These are phyloP conservation scores for Entrophospora sp. DNA, from an alignment of 192 early-diverging fungal species.

Conservation along the genomic window DNA sequence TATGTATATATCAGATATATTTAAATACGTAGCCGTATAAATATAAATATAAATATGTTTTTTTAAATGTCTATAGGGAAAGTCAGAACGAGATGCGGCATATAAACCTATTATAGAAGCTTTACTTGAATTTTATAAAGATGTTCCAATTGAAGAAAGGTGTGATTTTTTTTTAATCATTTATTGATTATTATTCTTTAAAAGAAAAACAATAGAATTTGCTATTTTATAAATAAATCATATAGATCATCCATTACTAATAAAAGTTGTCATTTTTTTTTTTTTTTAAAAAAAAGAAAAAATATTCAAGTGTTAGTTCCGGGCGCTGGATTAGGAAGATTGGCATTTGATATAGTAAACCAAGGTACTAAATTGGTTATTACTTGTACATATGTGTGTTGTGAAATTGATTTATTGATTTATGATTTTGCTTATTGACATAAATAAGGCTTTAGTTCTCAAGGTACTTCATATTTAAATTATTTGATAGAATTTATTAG, in stretches of 20 bases:
- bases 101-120: slow-evolving; percentile 76
- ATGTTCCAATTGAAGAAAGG: slow-evolving; percentile 43
- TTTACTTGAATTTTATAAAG: slow-evolving; percentile 50
- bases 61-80: slow-evolving; percentile 38
- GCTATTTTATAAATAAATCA: too few relatives aligned
- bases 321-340: slow-evolving; percentile 90
- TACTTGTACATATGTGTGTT: too few relatives aligned
- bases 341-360: slow-evolving; percentile 86
- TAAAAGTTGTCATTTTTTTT: neutral
- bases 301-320: slow-evolving; percentile 73
- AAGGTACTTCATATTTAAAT: too few relatives aligned
- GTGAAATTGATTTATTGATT: too few relatives aligned
- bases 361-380: slow-evolving; percentile 40
- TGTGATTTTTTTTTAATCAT: slow-evolving; percentile 2
- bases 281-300: slow-evolving; percentile 34
- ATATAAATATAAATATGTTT: neutral
- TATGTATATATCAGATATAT: too few relatives aligned
- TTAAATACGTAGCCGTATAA: too few relatives aligned
- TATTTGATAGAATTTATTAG: too few relatives aligned
- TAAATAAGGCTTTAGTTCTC: slow-evolving; percentile 68
- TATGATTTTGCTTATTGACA: too few relatives aligned
- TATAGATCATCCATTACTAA: neutral
- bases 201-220: too few relatives aligned
- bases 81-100: slow-evolving; percentile 62
- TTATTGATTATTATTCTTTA: too few relatives aligned